Conservation (phyloP, 345 rosid genomes). For the Raphanus sativus region DNA sequence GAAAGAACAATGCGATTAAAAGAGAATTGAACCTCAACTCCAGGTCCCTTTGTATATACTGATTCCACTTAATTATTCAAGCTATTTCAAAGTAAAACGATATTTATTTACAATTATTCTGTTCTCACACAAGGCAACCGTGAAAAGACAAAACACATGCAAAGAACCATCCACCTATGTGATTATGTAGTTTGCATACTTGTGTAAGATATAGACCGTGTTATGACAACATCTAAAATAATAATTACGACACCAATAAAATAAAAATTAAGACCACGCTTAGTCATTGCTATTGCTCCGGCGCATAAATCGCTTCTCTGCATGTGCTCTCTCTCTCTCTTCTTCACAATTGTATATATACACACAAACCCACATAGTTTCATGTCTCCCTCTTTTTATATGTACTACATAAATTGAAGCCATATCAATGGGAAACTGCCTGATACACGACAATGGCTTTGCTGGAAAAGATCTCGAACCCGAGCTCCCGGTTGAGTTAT, state of each 20-base stretch:
- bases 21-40: background rate
- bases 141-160: background rate
- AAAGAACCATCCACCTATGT: constrained; percentile 19
- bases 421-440: constrained; percentile 35
- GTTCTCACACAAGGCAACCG: background rate
- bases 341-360: background rate
- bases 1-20: background rate
- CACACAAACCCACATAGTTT: background rate
- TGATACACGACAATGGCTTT: constrained; percentile 27
- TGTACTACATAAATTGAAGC: background rate
- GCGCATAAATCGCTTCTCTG: constrained; percentile 46
- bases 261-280: constrained; percentile 24
- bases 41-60: background rate
- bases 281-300: constrained; percentile 40
- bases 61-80: background rate
- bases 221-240: constrained; percentile 32
- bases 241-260: constrained; percentile 24
- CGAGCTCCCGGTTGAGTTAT: constrained; percentile 27
- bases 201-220: constrained; percentile 18
- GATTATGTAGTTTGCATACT: constrained; percentile 2
- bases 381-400: constrained; percentile 13
- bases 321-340: constrained; percentile 50
- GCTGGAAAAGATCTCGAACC: constrained; percentile 29
- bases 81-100: background rate
- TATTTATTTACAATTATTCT: background rate